A percentile compares a stretch with the other conserved stretches of the same genome.
Evolutionary conservation across 176 grass and related monocot genomes (phyloP).

Genomic region (Panicum miliaceum): DNA sequence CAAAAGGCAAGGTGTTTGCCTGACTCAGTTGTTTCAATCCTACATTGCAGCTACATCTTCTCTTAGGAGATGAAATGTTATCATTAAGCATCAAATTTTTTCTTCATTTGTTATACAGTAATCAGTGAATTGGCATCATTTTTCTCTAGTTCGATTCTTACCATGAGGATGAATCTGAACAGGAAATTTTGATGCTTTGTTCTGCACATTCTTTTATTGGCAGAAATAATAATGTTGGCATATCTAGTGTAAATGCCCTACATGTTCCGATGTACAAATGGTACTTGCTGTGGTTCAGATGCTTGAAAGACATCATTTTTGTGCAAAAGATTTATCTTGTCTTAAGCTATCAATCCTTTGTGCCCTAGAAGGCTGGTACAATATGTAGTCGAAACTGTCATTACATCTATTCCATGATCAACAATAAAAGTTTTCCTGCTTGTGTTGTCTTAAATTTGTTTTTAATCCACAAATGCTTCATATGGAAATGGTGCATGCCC

Average conservation of each 20-base stretch:
- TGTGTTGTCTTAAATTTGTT: neutral
- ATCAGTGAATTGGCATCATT: neutral
- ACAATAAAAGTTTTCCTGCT: neutral
- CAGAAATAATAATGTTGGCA: neutral
- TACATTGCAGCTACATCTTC: neutral
- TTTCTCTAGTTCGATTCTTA: neutral
- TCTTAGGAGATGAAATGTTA: neutral
- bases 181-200: slow-evolving; percentile 1
- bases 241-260: neutral
- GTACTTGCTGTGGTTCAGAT: neutral
- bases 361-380: neutral
- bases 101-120: neutral
- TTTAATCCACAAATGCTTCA: neutral
- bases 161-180: neutral
- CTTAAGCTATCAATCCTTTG: neutral
- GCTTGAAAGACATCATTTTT: neutral
- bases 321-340: neutral
- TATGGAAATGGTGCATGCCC: neutral
- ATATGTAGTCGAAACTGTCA: neutral
- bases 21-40: neutral
- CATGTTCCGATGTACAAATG: neutral
- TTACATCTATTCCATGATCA: neutral
- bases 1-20: neutral
- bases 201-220: slow-evolving; percentile 13
- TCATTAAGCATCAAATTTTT: neutral